Evolutionary conservation across 768 basidiomycete genomes (phyloP).

Genomic region (Galerina marginata): DNA sequence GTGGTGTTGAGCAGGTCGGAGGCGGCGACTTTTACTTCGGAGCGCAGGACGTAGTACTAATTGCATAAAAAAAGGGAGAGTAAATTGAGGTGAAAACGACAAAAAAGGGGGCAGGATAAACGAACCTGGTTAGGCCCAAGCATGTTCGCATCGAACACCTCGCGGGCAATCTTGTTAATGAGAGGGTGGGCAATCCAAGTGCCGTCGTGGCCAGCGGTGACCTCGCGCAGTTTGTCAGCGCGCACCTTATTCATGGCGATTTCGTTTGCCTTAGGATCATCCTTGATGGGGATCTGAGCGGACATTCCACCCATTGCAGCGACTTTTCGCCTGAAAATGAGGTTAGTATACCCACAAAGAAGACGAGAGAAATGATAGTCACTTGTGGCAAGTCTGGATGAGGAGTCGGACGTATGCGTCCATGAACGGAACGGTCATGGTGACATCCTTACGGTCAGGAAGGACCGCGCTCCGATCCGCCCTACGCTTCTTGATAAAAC

Average conservation of each 20-base stretch:
- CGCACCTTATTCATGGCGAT: constrained; percentile 93
- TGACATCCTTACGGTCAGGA: constrained; percentile 95
- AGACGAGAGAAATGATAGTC: constrained; percentile 26
- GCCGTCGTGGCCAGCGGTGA: constrained; percentile 94
- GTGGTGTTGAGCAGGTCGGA: constrained; percentile 82
- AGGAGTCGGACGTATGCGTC: constrained; percentile 93
- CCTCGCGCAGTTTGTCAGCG: constrained; percentile 95
- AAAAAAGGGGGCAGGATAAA: not conserved
- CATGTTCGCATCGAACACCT: constrained; percentile 95
- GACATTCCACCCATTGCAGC: constrained; percentile 99
- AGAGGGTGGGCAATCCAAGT: constrained; percentile 99
- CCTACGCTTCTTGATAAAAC: constrained; percentile 96
- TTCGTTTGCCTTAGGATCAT: constrained; percentile 90
- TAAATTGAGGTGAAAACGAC: not conserved
- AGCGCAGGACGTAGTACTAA: constrained; percentile 90
- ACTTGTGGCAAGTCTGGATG: constrained; percentile 98
- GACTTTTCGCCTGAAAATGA: constrained; percentile 80
- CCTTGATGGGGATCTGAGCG: constrained; percentile 99
- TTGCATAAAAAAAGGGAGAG: constrained; percentile 1
- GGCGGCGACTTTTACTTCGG: constrained; percentile 89
- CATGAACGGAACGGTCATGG: constrained; percentile 99
- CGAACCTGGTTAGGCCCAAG: constrained; percentile 92
- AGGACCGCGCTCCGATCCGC: constrained; percentile 89
- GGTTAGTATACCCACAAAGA: not conserved
- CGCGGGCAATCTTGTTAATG: constrained; percentile 87